Percentiles rank a stretch among this genome's conserved stretches.
Evolutionary conservation across 257 asterid species (phyloP).

Genomic region (Nicotiana paniculata): DNA sequence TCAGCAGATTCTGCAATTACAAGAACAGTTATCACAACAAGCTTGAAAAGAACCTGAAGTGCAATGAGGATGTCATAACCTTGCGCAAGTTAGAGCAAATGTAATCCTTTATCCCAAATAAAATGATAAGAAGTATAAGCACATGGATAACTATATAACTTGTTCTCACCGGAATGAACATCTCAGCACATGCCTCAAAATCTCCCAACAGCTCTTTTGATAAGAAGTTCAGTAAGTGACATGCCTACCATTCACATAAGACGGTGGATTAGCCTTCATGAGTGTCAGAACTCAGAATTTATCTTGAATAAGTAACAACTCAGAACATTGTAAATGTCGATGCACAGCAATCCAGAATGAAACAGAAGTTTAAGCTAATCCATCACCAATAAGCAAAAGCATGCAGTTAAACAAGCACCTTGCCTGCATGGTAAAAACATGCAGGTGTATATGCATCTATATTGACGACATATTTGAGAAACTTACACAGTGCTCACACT

Average conservation of each 20-base stretch:
- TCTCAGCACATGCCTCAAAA: conserved; percentile 95
- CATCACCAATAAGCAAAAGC: neutral
- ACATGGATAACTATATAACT: conserved; percentile 9
- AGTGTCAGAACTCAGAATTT: neutral
- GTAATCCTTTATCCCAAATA: neutral
- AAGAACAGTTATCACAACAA: conserved; percentile 97
- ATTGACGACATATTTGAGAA: neutral
- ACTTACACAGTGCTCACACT: neutral
- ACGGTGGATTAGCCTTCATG: neutral
- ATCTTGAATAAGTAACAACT: neutral
- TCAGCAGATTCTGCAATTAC: conserved; percentile 99
- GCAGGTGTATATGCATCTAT: neutral
- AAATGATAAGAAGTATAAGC: conserved; percentile 19
- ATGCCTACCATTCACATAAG: conserved; percentile 40
- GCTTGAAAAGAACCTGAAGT: conserved; percentile 97
- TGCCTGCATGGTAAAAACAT: neutral
- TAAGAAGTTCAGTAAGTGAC: conserved; percentile 78
- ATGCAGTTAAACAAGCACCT: neutral
- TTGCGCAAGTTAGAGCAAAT: neutral
- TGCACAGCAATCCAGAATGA: neutral
- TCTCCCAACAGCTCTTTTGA: conserved; percentile 98
- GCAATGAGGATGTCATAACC: conserved; percentile 32
- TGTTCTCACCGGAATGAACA: conserved; percentile 88
- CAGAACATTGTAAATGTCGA: neutral
- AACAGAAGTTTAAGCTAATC: neutral